Evolutionary conservation across 164 flowering plant species (phyloP), one percentile per base, ranked within the genome.

Genomic region (Santalum album): DNA sequence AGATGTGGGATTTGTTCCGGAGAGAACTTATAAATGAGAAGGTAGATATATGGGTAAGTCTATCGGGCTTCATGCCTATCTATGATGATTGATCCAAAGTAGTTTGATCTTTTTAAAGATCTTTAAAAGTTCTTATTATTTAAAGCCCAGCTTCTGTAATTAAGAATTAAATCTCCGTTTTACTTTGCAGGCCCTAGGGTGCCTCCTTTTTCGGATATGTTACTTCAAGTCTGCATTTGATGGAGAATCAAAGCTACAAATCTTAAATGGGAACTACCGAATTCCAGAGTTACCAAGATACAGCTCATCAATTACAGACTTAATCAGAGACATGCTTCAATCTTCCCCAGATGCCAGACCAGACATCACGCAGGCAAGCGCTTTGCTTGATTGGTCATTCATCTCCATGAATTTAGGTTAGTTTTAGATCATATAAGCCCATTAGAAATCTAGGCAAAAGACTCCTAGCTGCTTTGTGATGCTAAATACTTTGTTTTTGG

Each of bases 331-430:
- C 77, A 80, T 87, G 96, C 96, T 94, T 59, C 82, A 87, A 58
- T 75, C 83, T 47, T 81, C 90, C 19, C 99, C 97, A 49, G 87
- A 83, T 16, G 76, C 63, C 75, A 73, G 99, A 81, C 99, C 97
- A 73, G 97, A 94, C 73, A 87, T 94, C 85, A 86, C 87, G 74
- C 99, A 94, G 97, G 99, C 95, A 90, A 94, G 97, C 73, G 77
- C 86, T 87, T 82, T 84, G 92, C 94, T 86, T 82, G 87, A 84
- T 90, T 84, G 85, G 90, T 75, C 87, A 80, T 83, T 86, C 81
- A 79, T 83, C 91, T 78, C 78, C 79, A 82, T 86, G 81, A 87
- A 72, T 56, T 79, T 88, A 86, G 91, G 96, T 89, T 88, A 83
- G 95, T 88, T 72, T 63, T 88, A 91, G 95, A 84, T 72, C 64